Base-by-base conservation (phyloP, 371 early-diverging fungal species). In the Mucor indicus region DNA sequence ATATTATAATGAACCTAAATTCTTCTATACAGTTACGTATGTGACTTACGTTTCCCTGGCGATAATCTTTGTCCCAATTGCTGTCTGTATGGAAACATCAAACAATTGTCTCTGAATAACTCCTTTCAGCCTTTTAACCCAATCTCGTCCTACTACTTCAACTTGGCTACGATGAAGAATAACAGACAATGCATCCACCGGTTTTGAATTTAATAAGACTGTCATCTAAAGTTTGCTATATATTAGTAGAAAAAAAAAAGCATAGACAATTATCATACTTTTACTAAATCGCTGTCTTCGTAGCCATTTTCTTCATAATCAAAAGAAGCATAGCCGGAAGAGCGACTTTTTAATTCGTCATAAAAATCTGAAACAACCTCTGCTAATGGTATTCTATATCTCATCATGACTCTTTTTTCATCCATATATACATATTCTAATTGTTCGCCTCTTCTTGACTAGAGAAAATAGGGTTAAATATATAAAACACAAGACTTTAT, bases 251-350 rank as follows among this genome's bases (percentile, higher is more conserved):
- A n/a, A n/a, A n/a, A n/a, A n/a, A n/a, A n/a, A n/a, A 32, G 13
- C 3, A 20, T 11, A 20, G 31, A 17, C 3, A 12, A 11, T 15
- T 4, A 84, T 70, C 38, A 17, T 68, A 95, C 87, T 73, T 97
- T 98, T 51, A 95, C 93, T 33, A 98, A 70, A 57, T 96, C 94
- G 9, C 96, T 84, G 15, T 75, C 76, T 44, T 83, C 81, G 67
- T 93, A 96, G 1, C 95, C 96, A 29, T 77, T 79, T 31, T 96
- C 97, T 62, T 96, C 98, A 66, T 97, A 97, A 67, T 96, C 96
- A 69, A 96, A 96, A 33, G 82, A 84, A 1, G 96, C 98, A 69
- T 92, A 98, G 0, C 98, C 98, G 29, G 92, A 90, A 11, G 95
- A 87, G 24, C 84, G 71, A 15, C 90, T 87, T 59, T 97, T 97